Base-by-base conservation (phyloP, 2,329 filamentous ascomycete species). In the Alternaria brassicicola region DNA sequence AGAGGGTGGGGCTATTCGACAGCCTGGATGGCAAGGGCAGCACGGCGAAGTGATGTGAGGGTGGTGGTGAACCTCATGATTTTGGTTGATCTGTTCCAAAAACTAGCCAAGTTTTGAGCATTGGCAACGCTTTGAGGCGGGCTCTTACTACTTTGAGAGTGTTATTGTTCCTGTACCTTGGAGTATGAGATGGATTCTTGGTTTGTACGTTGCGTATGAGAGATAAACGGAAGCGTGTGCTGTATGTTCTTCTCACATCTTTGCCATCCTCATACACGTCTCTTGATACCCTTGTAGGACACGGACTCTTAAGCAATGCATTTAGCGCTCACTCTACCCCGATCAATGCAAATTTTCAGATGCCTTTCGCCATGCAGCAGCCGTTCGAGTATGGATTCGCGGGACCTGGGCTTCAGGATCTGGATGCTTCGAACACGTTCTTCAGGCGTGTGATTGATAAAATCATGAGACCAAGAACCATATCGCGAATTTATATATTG, bases 361-460 rank as follows among this genome's bases (percentile, higher is more conserved):
- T 65, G 46, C 62, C 62, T 15, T 64, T 64, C 36, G 53, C 61
- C 2, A 48, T 55, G 31, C 60, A 61, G 17, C 63, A 61, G 5
- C 35, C 52, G 8, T 65, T 54, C 13, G 51, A 47, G 13, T 57
- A 62, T 33, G 31, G 36, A 3, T 43, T 17, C 19, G 19, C 21
- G 15, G 35, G 17, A 13, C 30, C 30, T 7, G 59, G 57, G 15
- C 19, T 58, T 10, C 41, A 64, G 1, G 35, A 59, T 33, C 7
- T 60, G 15, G 52, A 56, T 42, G 42, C 31, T 30, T 46, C 42
- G 42, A 46, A 46, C 42, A 31, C 26, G 2, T 15, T 46, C 28
- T 31, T 31, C 19, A 30, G n/a, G 15, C 25, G 17, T 6, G 42
- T 21, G 17, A 28, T 23, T 55, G 50, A 55, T 55, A 55, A 43